Conservation (phyloP, 1,284 basidiomycete species). For the Boletellus deceptivus region DNA sequence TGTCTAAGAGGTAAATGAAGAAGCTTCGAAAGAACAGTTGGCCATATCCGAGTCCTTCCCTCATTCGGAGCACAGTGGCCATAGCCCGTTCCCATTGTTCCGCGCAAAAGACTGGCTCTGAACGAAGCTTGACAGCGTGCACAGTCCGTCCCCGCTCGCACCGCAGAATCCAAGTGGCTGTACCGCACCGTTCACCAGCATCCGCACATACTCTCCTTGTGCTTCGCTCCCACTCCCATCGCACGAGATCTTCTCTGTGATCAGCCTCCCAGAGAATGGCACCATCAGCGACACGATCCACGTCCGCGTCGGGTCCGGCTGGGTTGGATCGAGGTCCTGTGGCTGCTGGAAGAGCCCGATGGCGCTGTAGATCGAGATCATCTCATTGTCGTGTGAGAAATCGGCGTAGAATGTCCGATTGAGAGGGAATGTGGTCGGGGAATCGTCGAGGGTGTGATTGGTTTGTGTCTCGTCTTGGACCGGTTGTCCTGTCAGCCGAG, state of each 20-base stretch:
- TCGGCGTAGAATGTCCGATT: conserved; percentile 63
- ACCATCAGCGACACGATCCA: conserved; percentile 57
- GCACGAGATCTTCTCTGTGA: conserved; percentile 58
- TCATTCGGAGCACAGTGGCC: not conserved
- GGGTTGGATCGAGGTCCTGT: conserved; percentile 42
- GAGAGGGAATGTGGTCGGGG: conserved; percentile 69
- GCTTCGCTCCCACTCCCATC: conserved; percentile 7
- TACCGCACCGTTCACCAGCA: conserved; percentile 64
- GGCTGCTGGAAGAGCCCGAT: conserved; percentile 60
- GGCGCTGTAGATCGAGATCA: conserved; percentile 74
- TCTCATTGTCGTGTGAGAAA: conserved; percentile 81
- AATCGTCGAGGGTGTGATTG: conserved; percentile 69
- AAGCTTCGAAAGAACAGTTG: not conserved
- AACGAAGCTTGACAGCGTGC: conserved; percentile 39
- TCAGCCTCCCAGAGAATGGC: conserved; percentile 62
- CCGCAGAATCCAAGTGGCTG: conserved; percentile 63
- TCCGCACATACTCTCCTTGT: conserved; percentile 48
- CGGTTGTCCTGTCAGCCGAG: conserved; percentile 63
- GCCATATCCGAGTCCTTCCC: not conserved
- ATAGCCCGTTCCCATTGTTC: not conserved
- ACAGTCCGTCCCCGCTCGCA: conserved; percentile 50
- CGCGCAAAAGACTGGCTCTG: not conserved
- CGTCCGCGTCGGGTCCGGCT: conserved; percentile 40
- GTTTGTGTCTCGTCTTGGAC: conserved; percentile 73
- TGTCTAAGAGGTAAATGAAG: not conserved